Conservation (phyloP, 2,329 filamentous ascomycete species). For the Sordariomycetes sp. region DNA sequence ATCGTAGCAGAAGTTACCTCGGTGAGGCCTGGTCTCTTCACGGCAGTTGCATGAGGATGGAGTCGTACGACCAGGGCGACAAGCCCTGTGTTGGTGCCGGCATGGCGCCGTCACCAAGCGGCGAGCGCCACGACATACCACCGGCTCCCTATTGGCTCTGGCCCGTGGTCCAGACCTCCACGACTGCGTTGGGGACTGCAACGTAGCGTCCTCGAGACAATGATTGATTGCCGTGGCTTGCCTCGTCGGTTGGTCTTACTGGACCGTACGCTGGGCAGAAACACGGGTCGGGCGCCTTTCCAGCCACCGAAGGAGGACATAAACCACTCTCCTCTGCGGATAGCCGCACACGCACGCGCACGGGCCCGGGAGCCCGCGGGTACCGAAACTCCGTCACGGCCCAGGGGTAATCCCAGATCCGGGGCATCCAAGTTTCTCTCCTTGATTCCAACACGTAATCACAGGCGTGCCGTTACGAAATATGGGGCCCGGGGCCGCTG, state of each 20-base stretch:
- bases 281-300: too few relatives aligned
- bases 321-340: too few relatives aligned
- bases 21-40: not conserved
- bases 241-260: not conserved
- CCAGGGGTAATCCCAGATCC: not conserved
- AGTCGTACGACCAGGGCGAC: not conserved
- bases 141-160: not conserved
- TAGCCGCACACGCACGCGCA: too few relatives aligned
- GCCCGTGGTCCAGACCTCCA: not conserved
- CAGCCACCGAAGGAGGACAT: too few relatives aligned
- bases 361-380: too few relatives aligned
- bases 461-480: not conserved
- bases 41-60: not conserved
- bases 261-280: too few relatives aligned
- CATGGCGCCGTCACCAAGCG: not conserved
- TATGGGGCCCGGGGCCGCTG: not conserved
- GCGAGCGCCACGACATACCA: not conserved
- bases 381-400: too few relatives aligned
- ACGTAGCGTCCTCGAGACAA: not conserved
- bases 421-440: not conserved
- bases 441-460: not conserved
- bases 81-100: not conserved
- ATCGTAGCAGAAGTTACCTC: not conserved
- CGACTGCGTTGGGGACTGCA: not conserved
- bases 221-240: too few relatives aligned